Evolutionary conservation across 2,329 filamentous ascomycete species (phyloP).

Genomic region (Sporothrix globosa): DNA sequence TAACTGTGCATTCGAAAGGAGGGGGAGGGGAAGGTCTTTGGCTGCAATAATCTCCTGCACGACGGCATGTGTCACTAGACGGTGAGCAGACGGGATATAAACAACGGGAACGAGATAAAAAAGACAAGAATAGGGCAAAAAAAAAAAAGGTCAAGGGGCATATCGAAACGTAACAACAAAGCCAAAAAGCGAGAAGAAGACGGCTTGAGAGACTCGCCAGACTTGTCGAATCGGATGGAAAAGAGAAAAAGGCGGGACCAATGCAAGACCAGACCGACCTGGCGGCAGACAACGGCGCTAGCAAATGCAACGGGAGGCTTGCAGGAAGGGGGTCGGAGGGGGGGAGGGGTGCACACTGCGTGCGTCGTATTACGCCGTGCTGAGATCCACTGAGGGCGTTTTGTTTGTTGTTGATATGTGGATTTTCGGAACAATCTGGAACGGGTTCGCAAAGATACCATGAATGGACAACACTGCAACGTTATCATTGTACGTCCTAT

Average conservation of each 20-base stretch:
- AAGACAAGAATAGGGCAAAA: not conserved
- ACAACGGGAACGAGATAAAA: not conserved
- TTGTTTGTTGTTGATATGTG: constrained; percentile 1
- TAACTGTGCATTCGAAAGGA: not conserved
- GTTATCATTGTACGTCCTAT: constrained; percentile 6
- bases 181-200: not conserved
- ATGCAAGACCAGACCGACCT: not conserved
- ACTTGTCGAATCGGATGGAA: constrained; percentile 17
- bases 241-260: constrained; percentile 1
- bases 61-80: constrained; percentile 8
- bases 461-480: not conserved
- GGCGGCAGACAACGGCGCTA: constrained; percentile 13
- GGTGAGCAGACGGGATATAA: not conserved
- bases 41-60: constrained; percentile 2
- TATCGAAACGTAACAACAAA: not conserved
- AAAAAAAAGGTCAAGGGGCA: not conserved
- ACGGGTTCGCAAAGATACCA: not conserved
- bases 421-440: constrained; percentile 9
- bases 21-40: not conserved
- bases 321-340: not conserved
- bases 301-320: constrained; percentile 18
- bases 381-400: constrained; percentile 19
- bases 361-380: constrained; percentile 8
- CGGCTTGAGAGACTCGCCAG: not conserved
- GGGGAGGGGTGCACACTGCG: not conserved